Evolutionary conservation across 345 rosid genomes (phyloP).

Genomic region (Draba incana): DNA sequence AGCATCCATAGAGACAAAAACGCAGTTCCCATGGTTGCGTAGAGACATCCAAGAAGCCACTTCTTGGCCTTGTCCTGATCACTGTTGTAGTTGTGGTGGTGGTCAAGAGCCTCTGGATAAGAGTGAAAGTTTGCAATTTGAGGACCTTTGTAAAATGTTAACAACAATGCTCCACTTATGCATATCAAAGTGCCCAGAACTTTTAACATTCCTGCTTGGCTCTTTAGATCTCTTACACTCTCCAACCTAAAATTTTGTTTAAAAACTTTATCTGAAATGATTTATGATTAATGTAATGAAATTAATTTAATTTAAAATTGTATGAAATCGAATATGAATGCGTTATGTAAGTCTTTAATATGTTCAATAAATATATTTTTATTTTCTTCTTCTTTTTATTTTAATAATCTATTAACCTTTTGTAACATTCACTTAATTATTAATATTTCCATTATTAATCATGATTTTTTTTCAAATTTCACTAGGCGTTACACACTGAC

Average conservation of each 20-base stretch:
- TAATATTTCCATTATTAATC: too few relatives aligned
- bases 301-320: too few relatives aligned
- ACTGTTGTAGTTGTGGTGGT: slow-evolving; percentile 12
- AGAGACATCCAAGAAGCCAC: slow-evolving; percentile 29
- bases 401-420: too few relatives aligned
- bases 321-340: too few relatives aligned
- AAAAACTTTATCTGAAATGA: too few relatives aligned
- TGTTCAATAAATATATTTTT: not conserved
- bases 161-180: slow-evolving; percentile 56
- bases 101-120: slow-evolving; percentile 1
- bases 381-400: not conserved
- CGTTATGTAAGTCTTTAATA: too few relatives aligned
- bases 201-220: slow-evolving; percentile 54
- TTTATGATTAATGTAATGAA: too few relatives aligned
- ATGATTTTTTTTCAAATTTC: too few relatives aligned
- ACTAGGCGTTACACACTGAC: too few relatives aligned
- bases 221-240: slow-evolving; percentile 44
- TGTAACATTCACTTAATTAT: too few relatives aligned
- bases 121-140: slow-evolving; percentile 43
- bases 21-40: slow-evolving; percentile 4
- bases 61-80: slow-evolving; percentile 10
- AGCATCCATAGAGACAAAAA: slow-evolving; percentile 64
- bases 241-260: slow-evolving; percentile 43
- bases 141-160: slow-evolving; percentile 59
- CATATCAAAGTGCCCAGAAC: slow-evolving; percentile 56